Conservation (phyloP, 176 grass and related monocot genomes). For the Themeda triandra region DNA sequence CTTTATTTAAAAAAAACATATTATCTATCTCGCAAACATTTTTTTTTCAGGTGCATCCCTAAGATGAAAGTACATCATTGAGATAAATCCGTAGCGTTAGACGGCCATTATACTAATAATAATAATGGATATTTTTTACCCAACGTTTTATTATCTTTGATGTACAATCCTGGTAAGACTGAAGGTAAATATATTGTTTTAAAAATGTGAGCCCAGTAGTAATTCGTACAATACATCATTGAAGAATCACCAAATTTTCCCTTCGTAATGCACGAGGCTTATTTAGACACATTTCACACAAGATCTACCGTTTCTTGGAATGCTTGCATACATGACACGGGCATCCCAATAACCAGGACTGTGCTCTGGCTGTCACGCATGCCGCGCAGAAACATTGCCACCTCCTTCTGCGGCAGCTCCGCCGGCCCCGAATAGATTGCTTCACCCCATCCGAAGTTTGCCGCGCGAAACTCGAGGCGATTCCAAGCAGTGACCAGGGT, state of each 20-base stretch:
- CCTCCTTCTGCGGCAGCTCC: slow-evolving; percentile 47
- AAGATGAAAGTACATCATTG: too few species aligned
- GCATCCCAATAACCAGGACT: slow-evolving; percentile 39
- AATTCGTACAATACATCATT: neutral
- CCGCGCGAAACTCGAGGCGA: slow-evolving; percentile 27
- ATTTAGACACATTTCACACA: slow-evolving; percentile 1
- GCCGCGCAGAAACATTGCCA: slow-evolving; percentile 37
- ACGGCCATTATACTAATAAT: too few species aligned
- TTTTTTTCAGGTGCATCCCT: too few species aligned
- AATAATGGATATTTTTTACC: too few species aligned
- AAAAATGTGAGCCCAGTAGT: too few species aligned
- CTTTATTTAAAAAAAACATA: too few species aligned
- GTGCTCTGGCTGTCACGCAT: slow-evolving; percentile 25
- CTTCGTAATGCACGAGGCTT: neutral
- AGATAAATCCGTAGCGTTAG: too few species aligned
- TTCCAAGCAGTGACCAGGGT: slow-evolving; percentile 48
- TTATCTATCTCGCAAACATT: too few species aligned
- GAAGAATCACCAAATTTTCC: neutral
- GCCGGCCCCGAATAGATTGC: slow-evolving; percentile 32
- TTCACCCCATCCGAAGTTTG: slow-evolving; percentile 51
- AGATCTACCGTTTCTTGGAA: slow-evolving; percentile 44
- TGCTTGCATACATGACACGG: slow-evolving; percentile 34
- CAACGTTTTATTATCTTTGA: too few species aligned
- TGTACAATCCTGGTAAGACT: too few species aligned
- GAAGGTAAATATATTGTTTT: too few species aligned